Conservation (phyloP, 2,329 filamentous ascomycete genomes). For the Exophiala xenobiotica region DNA sequence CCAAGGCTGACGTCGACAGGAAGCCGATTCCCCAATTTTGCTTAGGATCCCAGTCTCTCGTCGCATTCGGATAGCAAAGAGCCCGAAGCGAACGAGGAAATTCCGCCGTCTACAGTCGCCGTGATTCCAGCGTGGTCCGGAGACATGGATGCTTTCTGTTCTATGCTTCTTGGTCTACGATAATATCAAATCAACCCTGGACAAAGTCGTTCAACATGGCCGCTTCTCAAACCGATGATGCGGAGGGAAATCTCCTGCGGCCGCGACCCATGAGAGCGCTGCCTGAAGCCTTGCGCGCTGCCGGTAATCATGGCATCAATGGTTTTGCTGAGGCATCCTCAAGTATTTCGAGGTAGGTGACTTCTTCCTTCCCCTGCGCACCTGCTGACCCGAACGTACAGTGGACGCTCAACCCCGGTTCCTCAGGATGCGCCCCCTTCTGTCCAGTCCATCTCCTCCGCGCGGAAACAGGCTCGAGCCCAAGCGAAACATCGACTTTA, state of each 20-base stretch:
- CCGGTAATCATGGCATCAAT: constrained; percentile 30
- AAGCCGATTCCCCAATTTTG: too few species aligned
- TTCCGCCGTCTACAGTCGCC: background rate
- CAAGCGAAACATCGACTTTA: constrained; percentile 82
- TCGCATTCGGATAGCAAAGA: background rate
- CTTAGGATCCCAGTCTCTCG: too few species aligned
- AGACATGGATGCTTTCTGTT: constrained; percentile 1
- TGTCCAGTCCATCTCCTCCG: constrained; percentile 78
- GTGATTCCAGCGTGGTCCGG: background rate
- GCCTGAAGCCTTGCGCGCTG: constrained; percentile 17
- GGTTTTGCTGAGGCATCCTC: constrained; percentile 34
- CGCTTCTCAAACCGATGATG: constrained; percentile 8
- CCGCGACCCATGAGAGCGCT: constrained; percentile 21
- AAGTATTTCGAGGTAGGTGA: constrained; percentile 39
- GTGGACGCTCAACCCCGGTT: constrained; percentile 79
- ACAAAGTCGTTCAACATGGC: constrained; percentile 8
- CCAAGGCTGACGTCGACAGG: constrained; percentile 2
- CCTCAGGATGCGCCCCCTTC: constrained; percentile 92
- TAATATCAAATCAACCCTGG: background rate
- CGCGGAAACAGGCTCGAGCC: constrained; percentile 77
- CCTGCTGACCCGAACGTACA: constrained; percentile 38
- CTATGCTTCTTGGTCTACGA: background rate
- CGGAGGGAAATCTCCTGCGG: constrained; percentile 24
- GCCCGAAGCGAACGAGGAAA: background rate
- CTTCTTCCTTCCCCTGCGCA: background rate